phyloP scores from a whole-genome alignment of 1,284 basidiomycete species.

The Marasmius tenuissimus region DNA sequence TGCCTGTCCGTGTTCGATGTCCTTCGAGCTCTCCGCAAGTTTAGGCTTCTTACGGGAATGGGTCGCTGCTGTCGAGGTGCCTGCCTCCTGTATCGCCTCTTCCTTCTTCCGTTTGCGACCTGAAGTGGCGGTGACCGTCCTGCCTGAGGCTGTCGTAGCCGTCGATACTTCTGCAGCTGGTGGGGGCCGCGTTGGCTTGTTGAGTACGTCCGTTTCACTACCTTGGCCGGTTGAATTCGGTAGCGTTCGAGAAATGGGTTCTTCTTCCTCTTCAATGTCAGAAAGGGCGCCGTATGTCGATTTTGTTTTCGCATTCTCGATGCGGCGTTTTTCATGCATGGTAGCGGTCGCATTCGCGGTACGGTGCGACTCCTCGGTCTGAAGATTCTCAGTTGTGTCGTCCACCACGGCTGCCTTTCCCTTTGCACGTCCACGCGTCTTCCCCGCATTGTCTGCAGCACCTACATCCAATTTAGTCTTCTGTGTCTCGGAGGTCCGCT shows the following conservation, averaged over 20 bases:
- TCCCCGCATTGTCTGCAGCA: not conserved
- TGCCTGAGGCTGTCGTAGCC: not conserved
- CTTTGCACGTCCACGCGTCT: not conserved
- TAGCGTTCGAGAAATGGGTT: not conserved
- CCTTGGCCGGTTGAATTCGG: not conserved
- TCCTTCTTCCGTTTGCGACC: not conserved
- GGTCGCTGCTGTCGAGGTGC: not conserved
- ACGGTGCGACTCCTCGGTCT: not conserved
- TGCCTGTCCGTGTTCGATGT: no score
- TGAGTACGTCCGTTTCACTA: not conserved
- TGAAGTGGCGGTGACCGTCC: not conserved
- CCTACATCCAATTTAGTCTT: not conserved
- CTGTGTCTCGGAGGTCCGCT: not conserved
- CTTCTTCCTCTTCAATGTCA: not conserved
- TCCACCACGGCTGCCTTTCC: not conserved
- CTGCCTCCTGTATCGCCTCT: not conserved
- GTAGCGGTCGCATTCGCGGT: not conserved
- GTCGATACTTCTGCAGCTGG: not conserved
- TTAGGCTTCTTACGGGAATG: not conserved
- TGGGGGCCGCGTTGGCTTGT: not conserved
- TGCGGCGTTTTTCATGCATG: not conserved
- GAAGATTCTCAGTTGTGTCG: not conserved
- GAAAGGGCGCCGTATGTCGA: not conserved
- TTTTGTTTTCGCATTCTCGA: not conserved
- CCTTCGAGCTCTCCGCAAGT: no score